These are phyloP conservation scores for Trichosporon sp. DNA, from an alignment of 1,284 basidiomycete species.

Conservation along the genomic window DNA sequence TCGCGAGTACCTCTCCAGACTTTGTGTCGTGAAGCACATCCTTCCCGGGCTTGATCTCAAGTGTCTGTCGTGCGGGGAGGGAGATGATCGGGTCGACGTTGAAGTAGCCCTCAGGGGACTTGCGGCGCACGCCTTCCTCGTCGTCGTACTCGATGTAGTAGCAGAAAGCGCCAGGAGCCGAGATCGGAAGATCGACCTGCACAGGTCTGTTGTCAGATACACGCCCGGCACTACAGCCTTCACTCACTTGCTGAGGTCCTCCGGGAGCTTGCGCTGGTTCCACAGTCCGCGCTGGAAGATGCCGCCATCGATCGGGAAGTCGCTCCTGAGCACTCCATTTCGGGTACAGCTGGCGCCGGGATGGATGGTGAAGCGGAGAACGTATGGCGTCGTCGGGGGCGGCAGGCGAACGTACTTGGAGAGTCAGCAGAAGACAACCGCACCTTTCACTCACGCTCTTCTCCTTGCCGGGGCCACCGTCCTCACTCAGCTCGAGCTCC, in stretches of 20 bases:
- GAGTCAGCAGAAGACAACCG: not conserved
- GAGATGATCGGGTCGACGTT: conserved; percentile 86
- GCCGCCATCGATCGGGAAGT: conserved; percentile 88
- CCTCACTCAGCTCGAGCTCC: conserved; percentile 73
- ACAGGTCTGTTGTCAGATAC: conserved; percentile 59
- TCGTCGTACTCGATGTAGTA: conserved; percentile 86
- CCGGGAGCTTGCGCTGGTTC: conserved; percentile 57
- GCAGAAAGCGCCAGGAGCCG: conserved; percentile 86
- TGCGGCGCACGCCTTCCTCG: conserved; percentile 55
- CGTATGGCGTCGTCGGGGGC: conserved; percentile 79
- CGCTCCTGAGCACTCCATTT: conserved; percentile 85
- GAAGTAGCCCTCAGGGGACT: conserved; percentile 66
- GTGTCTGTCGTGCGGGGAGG: conserved; percentile 62
- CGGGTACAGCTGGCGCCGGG: conserved; percentile 80
- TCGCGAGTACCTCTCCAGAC: conserved; percentile 51
- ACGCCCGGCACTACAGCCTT: not conserved
- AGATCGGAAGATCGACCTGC: conserved; percentile 86
- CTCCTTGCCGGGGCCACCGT: conserved; percentile 80
- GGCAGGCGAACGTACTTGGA: conserved; percentile 86
- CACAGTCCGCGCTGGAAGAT: conserved; percentile 71
- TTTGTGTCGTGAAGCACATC: conserved; percentile 51
- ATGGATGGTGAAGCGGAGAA: conserved; percentile 79
- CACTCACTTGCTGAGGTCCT: conserved; percentile 53
- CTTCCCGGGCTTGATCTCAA: conserved; percentile 40
- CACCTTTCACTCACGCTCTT: conserved; percentile 59